Percentiles rank a stretch among this genome's conserved stretches.
Conservation (phyloP, 176 grass and related monocot genomes). For the Metroxylon sagu region DNA sequence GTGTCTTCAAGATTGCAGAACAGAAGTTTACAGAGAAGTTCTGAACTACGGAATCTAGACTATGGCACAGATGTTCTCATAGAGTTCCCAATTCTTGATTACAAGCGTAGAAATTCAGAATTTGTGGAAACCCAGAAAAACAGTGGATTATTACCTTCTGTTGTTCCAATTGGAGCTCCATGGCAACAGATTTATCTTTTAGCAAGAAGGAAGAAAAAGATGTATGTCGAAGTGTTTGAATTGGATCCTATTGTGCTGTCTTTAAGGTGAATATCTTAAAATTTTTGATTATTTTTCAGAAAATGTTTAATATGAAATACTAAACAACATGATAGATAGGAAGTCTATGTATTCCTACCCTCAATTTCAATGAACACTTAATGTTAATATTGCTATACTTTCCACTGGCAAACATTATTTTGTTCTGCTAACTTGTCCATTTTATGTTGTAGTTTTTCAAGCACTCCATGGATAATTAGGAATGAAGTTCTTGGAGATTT, state of each 20-base stretch:
- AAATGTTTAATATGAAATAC: too few species aligned
- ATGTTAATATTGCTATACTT: too few species aligned
- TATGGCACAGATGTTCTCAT: conserved; percentile 32
- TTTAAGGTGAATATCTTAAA: conserved; percentile 54
- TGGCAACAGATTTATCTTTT: conserved; percentile 93
- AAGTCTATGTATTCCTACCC: too few species aligned
- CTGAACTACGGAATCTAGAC: conserved; percentile 49
- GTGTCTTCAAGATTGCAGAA: conserved; percentile 64
- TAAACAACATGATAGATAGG: too few species aligned
- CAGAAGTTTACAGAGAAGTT: conserved; percentile 45
- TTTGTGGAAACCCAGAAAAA: conserved; percentile 17
- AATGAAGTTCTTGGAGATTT: conserved; percentile 63
- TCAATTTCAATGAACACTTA: too few species aligned
- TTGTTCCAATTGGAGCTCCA: conserved; percentile 81
- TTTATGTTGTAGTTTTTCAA: conserved; percentile 65
- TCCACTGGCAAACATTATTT: too few species aligned
- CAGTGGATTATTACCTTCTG: conserved; percentile 58
- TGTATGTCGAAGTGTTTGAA: conserved; percentile 83
- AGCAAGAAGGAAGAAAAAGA: conserved; percentile 81
- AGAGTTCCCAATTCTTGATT: conserved; percentile 5
- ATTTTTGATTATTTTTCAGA: too few species aligned
- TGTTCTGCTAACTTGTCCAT: conserved; percentile 21
- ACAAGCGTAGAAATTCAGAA: conserved; percentile 17
- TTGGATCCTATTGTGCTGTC: conserved; percentile 64
- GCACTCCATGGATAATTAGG: conserved; percentile 75